phyloP scores from a whole-genome alignment of 2,329 filamentous ascomycete species.

The Exophiala oligosperma region DNA sequence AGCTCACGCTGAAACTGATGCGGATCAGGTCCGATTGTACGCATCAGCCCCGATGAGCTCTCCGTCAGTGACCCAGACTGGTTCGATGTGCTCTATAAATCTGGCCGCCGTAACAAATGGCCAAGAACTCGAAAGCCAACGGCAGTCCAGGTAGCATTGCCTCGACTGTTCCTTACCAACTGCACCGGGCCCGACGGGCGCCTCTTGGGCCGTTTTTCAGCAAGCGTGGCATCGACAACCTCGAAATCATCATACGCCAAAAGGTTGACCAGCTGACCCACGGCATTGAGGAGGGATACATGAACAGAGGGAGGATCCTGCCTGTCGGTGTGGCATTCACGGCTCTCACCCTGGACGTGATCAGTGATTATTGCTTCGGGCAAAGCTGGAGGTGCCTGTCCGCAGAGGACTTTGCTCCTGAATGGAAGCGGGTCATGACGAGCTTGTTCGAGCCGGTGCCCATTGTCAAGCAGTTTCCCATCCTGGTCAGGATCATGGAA shows the following conservation, averaged over 20 bases:
- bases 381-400: constrained; percentile 1
- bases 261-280: constrained; percentile 2
- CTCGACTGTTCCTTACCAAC: constrained; percentile 38
- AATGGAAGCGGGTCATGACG: constrained; percentile 7
- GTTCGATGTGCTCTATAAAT: constrained; percentile 13
- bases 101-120: constrained; percentile 10
- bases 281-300: not conserved
- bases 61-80: constrained; percentile 15
- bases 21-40: constrained; percentile 13
- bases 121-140: not conserved
- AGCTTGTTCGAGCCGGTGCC: constrained; percentile 3
- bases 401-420: constrained; percentile 1
- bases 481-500: not conserved
- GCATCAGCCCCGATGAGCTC: constrained; percentile 17
- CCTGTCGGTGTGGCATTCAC: constrained; percentile 1
- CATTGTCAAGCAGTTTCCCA: not conserved
- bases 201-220: constrained; percentile 47
- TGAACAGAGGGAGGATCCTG: not conserved
- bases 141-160: not conserved
- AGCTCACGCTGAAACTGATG: too few relatives aligned
- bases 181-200: constrained; percentile 39
- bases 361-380: constrained; percentile 12
- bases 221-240: constrained; percentile 33
- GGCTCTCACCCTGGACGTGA: constrained; percentile 12
- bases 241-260: not conserved